A percentile compares a stretch with the other conserved stretches of the same genome.
phyloP scores from a whole-genome alignment of 78 protist genomes.

The Emiliania huxleyi region DNA sequence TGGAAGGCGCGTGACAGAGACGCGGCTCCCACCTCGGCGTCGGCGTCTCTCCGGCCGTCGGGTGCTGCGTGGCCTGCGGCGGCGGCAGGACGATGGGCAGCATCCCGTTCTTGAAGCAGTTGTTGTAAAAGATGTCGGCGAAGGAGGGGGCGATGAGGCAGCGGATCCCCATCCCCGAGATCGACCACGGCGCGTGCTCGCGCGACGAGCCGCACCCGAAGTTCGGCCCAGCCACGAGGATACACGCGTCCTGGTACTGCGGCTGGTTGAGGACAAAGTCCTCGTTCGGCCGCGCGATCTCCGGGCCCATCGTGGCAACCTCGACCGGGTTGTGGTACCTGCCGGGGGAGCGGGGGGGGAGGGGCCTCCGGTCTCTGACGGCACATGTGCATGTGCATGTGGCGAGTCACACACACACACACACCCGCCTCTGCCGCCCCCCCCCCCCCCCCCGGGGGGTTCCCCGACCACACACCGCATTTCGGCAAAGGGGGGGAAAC shows the following conservation, averaged over 20 bases:
- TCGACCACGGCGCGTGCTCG: conserved; percentile 72
- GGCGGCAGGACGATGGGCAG: conserved; percentile 48
- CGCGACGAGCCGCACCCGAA: conserved; percentile 70
- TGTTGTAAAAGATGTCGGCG: conserved; percentile 68
- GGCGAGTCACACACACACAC: too few species aligned
- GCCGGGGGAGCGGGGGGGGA: too few species aligned
- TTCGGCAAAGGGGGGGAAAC: conserved; percentile 27
- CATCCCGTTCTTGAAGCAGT: conserved; percentile 73
- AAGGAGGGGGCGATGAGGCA: conserved; percentile 53
- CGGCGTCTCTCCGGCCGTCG: too few species aligned
- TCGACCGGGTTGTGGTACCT: not conserved
- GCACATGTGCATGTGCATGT: too few species aligned
- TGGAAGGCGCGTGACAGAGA: not conserved
- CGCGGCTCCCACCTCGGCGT: too few species aligned
- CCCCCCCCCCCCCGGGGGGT: too few species aligned
- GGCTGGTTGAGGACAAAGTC: conserved; percentile 54
- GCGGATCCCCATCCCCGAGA: conserved; percentile 51
- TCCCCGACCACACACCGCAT: not conserved
- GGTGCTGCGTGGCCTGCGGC: not conserved
- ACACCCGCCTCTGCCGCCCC: too few species aligned
- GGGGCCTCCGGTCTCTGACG: too few species aligned
- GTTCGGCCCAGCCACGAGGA: conserved; percentile 60
- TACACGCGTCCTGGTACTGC: not conserved
- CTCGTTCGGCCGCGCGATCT: conserved; percentile 8
- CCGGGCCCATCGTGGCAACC: not conserved